Evolutionary conservation across 2,329 filamentous ascomycete genomes (phyloP).

Genomic region (Ophiocordyceps unilateralis): DNA sequence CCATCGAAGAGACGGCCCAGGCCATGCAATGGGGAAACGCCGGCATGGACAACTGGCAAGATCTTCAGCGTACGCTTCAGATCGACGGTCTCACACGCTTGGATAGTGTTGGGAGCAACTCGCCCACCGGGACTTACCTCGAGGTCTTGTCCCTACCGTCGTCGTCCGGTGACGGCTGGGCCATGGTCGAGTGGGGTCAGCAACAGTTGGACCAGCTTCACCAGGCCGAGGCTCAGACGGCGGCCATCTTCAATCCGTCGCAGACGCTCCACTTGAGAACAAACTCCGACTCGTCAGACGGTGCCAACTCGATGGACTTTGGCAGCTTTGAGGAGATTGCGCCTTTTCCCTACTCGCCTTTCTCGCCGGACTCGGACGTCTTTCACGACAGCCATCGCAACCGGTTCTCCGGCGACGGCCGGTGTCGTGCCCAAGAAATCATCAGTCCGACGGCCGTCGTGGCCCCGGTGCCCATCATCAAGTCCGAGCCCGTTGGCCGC

Average conservation of each 20-base stretch:
- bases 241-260: conserved; percentile 77
- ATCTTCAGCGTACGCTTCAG: conserved; percentile 48
- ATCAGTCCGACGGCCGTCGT: conserved; percentile 53
- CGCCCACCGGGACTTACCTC: conserved; percentile 41
- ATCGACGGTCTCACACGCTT: conserved; percentile 28
- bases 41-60: conserved; percentile 60
- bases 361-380: conserved; percentile 68
- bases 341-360: conserved; percentile 56
- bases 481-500: conserved; percentile 34
- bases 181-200: conserved; percentile 57
- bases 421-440: conserved; percentile 29
- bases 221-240: conserved; percentile 31
- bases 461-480: conserved; percentile 48
- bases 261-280: conserved; percentile 81
- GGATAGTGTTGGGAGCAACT: conserved; percentile 26
- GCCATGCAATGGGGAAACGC: conserved; percentile 40
- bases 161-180: conserved; percentile 79
- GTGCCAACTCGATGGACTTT: conserved; percentile 47
- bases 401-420: conserved; percentile 40
- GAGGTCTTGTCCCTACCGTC: conserved; percentile 71
- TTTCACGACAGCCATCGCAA: conserved; percentile 49
- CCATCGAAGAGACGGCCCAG: conserved; percentile 36
- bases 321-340: conserved; percentile 66
- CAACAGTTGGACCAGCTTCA: conserved; percentile 46
- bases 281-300: conserved; percentile 71